phyloP scores from a whole-genome alignment of 768 basidiomycete genomes.

The Auricularia auricula-judae region DNA sequence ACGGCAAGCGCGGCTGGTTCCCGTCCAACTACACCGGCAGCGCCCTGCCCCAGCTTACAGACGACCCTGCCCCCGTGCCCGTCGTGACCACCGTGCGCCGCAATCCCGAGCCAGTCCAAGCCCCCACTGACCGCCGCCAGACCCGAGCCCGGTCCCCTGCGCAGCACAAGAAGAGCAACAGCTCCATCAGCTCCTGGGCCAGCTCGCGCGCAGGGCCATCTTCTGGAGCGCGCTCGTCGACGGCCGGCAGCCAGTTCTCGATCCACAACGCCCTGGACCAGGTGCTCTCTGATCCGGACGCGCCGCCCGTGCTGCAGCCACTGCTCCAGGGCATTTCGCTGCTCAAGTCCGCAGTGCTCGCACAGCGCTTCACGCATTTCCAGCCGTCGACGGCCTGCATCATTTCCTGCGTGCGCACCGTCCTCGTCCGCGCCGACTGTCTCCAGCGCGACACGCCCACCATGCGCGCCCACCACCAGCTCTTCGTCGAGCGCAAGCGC shows the following conservation, averaged over 20 bases:
- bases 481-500: conserved; percentile 70
- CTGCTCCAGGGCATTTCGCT: conserved; percentile 78
- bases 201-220: conserved; percentile 22
- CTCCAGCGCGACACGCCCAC: conserved; percentile 70
- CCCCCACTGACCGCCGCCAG: not conserved
- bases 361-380: conserved; percentile 72
- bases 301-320: conserved; percentile 70
- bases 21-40: conserved; percentile 87
- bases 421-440: conserved; percentile 74
- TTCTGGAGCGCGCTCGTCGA: conserved; percentile 28
- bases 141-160: not conserved
- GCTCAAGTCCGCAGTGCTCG: conserved; percentile 72
- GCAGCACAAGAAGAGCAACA: conserved; percentile 23
- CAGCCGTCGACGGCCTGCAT: conserved; percentile 92
- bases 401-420: conserved; percentile 84
- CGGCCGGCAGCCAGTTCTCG: conserved; percentile 32
- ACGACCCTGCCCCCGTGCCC: not conserved
- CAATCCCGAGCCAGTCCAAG: not conserved
- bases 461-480: conserved; percentile 49
- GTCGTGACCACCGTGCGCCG: not conserved
- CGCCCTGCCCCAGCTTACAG: conserved; percentile 14
- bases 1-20: conserved; percentile 89
- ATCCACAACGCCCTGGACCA: conserved; percentile 40
- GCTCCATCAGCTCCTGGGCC: conserved; percentile 45
- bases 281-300: conserved; percentile 22